These are phyloP conservation scores for Cercospora zeina DNA, from an alignment of 2,329 filamentous ascomycete species.

Conservation along the genomic window DNA sequence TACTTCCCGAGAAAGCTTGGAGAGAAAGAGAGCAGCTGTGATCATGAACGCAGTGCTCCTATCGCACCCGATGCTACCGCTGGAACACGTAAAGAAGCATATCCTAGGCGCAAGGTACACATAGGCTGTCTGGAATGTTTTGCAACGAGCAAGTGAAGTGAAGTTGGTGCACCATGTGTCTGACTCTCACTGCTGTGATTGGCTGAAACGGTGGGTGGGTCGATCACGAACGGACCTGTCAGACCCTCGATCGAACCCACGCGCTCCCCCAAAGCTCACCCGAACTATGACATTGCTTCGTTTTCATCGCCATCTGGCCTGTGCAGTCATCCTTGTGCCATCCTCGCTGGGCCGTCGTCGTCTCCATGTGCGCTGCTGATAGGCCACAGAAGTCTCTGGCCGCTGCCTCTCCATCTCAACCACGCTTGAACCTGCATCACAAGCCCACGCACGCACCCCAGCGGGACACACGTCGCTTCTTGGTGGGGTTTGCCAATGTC, in stretches of 20 bases:
- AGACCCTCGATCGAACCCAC: conserved; percentile 5
- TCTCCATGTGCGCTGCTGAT: conserved; percentile 23
- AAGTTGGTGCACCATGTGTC: conserved; percentile 2
- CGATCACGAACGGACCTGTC: conserved; percentile 3
- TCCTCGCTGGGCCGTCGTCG: conserved; percentile 14
- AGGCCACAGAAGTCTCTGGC: conserved; percentile 18
- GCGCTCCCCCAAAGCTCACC: conserved; percentile 5
- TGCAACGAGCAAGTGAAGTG: conserved; percentile 4
- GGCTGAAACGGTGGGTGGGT: neutral
- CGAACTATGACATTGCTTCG: conserved; percentile 15
- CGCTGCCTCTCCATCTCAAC: conserved; percentile 15
- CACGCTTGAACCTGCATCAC: conserved; percentile 15
- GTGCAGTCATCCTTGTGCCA: conserved; percentile 8
- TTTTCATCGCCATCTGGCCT: conserved; percentile 19
- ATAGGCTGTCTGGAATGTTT: neutral
- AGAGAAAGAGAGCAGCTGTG: neutral
- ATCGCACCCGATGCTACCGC: neutral
- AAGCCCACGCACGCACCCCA: conserved; percentile 10
- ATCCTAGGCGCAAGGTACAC: neutral
- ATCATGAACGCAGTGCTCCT: neutral
- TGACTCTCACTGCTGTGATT: neutral
- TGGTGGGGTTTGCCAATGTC: conserved; percentile 19
- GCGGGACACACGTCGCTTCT: conserved; percentile 17
- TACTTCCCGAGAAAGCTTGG: no score
- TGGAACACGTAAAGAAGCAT: neutral